A percentile compares a stretch with the other conserved stretches of the same genome.
phyloP scores from a whole-genome alignment of 352 stramenopile species.

The Globisporangium nunn region DNA sequence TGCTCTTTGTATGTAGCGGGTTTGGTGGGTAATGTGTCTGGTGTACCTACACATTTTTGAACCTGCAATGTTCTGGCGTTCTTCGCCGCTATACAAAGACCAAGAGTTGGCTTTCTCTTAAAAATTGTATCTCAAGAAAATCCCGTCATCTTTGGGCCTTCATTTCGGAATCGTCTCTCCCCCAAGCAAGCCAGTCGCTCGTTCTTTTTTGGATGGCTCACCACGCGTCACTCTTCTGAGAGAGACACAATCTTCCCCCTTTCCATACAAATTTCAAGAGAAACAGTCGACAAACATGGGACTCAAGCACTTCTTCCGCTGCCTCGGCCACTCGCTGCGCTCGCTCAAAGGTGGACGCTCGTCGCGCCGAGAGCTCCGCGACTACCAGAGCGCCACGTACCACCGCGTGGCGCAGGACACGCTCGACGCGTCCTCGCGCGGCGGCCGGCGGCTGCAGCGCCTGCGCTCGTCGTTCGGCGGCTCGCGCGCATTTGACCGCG shows the following conservation, averaged over 20 bases:
- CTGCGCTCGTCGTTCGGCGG: slow-evolving; percentile 9
- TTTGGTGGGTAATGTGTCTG: too few relatives aligned
- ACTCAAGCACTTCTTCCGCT: slow-evolving; percentile 14
- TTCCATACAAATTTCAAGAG: background rate
- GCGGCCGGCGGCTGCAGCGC: slow-evolving; percentile 2
- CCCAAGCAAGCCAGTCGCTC: background rate
- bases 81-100: background rate
- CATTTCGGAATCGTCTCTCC: background rate
- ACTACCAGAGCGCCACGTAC: slow-evolving; percentile 13
- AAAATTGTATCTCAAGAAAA: too few relatives aligned
- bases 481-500: slow-evolving; percentile 10
- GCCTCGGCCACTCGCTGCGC: slow-evolving; percentile 11
- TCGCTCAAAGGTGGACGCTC: slow-evolving; percentile 9
- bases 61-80: background rate
- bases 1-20: background rate
- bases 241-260: background rate
- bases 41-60: background rate
- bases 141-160: too few relatives aligned
- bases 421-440: background rate
- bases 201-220: background rate
- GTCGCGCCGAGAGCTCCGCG: slow-evolving; percentile 9
- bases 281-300: slow-evolving; percentile 5
- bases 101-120: background rate
- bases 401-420: slow-evolving; percentile 10
- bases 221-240: background rate